phyloP scores from a whole-genome alignment of 805 yeast species.

The Metschnikowia borealis region DNA sequence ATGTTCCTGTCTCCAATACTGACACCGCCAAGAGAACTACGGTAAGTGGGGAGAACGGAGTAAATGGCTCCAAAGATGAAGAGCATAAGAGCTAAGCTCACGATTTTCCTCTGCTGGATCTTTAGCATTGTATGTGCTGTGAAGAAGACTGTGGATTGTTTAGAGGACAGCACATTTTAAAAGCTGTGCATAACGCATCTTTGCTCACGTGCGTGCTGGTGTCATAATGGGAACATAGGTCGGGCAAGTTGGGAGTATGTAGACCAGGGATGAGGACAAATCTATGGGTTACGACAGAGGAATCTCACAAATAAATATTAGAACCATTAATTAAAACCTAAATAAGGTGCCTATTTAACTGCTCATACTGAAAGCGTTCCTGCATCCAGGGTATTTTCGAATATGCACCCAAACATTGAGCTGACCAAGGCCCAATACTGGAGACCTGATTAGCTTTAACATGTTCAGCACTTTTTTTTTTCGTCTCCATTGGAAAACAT shows the following conservation, averaged over 20 bases:
- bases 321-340: too few relatives aligned
- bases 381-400: too few relatives aligned
- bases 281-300: too few relatives aligned
- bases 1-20: conserved; percentile 3
- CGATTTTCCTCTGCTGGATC: conserved; percentile 3
- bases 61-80: conserved; percentile 1
- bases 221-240: neutral
- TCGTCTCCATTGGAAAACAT: too few relatives aligned
- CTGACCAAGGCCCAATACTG: too few relatives aligned
- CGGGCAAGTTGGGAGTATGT: too few relatives aligned
- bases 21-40: neutral
- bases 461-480: too few relatives aligned
- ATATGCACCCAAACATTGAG: too few relatives aligned
- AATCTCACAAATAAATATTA: too few relatives aligned
- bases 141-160: neutral
- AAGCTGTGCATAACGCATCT: neutral
- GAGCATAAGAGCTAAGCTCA: conserved; percentile 6
- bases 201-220: neutral
- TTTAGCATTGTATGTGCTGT: neutral
- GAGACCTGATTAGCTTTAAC: too few relatives aligned
- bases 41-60: neutral
- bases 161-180: neutral
- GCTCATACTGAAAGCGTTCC: too few relatives aligned
- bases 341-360: too few relatives aligned
- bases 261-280: neutral